Evolutionary conservation across 371 early-diverging fungal species (phyloP), one percentile per base, ranked within the genome.

Genomic region (Choanephora cucurbitarum): DNA sequence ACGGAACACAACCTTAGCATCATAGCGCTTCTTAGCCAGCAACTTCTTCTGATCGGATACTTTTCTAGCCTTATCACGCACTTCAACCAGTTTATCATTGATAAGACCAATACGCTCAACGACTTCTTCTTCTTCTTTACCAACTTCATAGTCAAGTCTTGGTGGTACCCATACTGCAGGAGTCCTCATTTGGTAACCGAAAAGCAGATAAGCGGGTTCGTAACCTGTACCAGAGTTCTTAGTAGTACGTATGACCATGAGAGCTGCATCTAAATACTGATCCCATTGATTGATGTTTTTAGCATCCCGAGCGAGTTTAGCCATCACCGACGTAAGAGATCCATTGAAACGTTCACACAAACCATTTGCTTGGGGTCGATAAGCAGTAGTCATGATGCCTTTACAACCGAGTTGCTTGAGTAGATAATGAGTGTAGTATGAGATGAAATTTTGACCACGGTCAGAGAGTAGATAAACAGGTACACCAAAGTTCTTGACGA

Each of bases 331-430:
- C 0, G 40, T 40, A 0, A 66, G 10, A 0, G 51, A 66, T 23
- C 57, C 43, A 34, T 70, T 74, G 37, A 70, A 58, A 14, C 76
- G 31, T 58, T 79, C 69, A 11, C 67, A 68, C 18, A 67, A 45
- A 0, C 72, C 71, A 59, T 70, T 72, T 0, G 55, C 62, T 49
- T 72, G 67, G 0, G 69, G 71, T 24, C 62, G 31, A 49, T 66
- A 66, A 17, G 60, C 59, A 0, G 73, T 66, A 22, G 62, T 61
- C 28, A 60, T 58, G 0, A 50, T 22, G 22, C 51, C 61, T n/a
- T 44, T 28, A 19, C 69, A 64, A 0, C 62, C 59, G 1, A 75
- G 11, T 4, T 32, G 17, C n/a, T 13, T 32, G 0, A 63, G 47
- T 7, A 22, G 28, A n/a, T 31, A 31, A 21, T 45, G 33, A 5